Evolutionary conservation across 2,329 filamentous ascomycete species (phyloP), one percentile per base, ranked within the genome.

Genomic region (Ophiostoma perfectum): DNA sequence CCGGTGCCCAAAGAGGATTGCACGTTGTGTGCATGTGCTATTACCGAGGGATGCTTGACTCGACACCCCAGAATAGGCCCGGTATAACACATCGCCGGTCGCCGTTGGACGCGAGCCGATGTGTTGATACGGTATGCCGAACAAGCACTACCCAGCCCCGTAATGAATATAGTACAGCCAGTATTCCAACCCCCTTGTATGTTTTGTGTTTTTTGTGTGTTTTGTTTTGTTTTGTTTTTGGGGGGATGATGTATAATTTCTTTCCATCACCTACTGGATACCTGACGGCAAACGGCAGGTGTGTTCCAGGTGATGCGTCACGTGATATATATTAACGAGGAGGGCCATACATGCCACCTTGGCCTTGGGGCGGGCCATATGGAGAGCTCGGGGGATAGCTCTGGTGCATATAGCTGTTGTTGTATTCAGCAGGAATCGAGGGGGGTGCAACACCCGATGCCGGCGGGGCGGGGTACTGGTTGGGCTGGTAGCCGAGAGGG

Each of bases 401-500:
- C 64, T 81, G 77, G 73, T 88, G 87, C 77, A 86, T 84, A 72
- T 85, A 83, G 71, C 79, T 80, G 67, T 77, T 73, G 73, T 78
- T 78, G 74, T 89, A 89, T 68, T 88, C 85, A 9, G 83, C 78
- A 4, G 88, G 76, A 14, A 78, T 78, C 73, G 85, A 83, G 72
- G 83, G 82, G 36, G 87, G 83, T 36, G 80, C 80, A 4, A 87
- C 84, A 38, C 80, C 80, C 1, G 79, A 80, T 14, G 82, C 80
- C 1, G 86, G 83, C 16, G 88, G 86, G n/a, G 86, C 83, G 55
- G 88, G 84, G 74, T 92, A 92, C 74, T 89, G 87, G 69, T 82
- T 76, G 42, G 86, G 81, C 74, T 89, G 86, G 74, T 92, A 93
- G 12, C 88, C 88, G 74, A 93, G 91, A 1, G 90, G 90, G 63